Evolutionary conservation across 2,329 filamentous ascomycete species (phyloP), one percentile per base, ranked within the genome.

Genomic region (Apiospora aurea): DNA sequence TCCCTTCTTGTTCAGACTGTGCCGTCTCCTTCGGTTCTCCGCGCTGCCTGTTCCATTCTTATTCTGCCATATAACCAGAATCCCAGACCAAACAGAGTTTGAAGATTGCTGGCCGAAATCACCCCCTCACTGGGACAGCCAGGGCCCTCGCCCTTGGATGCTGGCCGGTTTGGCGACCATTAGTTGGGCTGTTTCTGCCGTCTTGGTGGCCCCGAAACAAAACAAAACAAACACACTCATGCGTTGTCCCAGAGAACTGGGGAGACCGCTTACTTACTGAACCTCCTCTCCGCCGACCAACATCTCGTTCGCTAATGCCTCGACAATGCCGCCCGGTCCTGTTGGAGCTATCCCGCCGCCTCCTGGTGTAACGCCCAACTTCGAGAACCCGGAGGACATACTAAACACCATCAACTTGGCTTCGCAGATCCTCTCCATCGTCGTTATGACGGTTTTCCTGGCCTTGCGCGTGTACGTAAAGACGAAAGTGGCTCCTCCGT

Each of bases 371-470:
- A 29, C n/a, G 47, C 46, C 68, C 2, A 53, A 69, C 47, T 57
- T 69, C 14, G 47, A 49, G 21, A 43, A 69, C 68, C 68, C 68
- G 10, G 34, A 8, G 4, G 68, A 69, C 21, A 11, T 69, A 26
- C 34, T 69, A 13, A n/a, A 57, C 21, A 69, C 68, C 46, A 26
- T 69, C 29, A 69, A 69, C 34, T 5, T 69, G 46, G 68, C 18
- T 34, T 4, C 68, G n/a, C 68, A 69, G n/a, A 57, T 69, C 8
- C 43, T 69, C 11, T 69, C 68, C 49, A 57, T 69, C 1, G 68
- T 69, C n/a, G 14, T 69, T 4, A 43, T 57, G 29, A 51, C 47
- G 10, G 10, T 21, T 5, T 69, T 69, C 16, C 14, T 69, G 4
- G 21, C 38, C 1, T 18, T 69, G 1, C 68, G 68, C 4, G 49